These are phyloP conservation scores for Backusella tuberculispora DNA, from an alignment of 192 early-diverging fungal species.

Conservation along the genomic window DNA sequence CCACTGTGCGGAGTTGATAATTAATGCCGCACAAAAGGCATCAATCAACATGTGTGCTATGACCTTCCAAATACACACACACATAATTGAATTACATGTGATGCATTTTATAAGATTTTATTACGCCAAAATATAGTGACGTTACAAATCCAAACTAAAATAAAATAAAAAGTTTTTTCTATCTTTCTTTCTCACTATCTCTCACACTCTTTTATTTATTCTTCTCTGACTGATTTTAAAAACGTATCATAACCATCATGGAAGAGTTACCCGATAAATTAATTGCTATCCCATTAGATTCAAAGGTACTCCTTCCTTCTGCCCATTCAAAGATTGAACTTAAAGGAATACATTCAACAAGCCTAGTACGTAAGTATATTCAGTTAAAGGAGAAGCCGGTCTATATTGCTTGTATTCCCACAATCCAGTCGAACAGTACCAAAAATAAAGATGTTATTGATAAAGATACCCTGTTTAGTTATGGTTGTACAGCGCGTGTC, in stretches of 20 bases:
- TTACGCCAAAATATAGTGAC: neutral
- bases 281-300: conserved; percentile 49
- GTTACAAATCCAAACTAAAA: neutral
- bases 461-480: conserved; percentile 30
- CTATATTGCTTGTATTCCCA: conserved; percentile 48
- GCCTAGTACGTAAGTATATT: conserved; percentile 48
- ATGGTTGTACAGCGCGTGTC: conserved; percentile 56
- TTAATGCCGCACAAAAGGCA: too few relatives aligned
- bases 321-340: conserved; percentile 61
- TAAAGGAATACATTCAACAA: conserved; percentile 55
- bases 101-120: too few relatives aligned
- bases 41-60: too few relatives aligned
- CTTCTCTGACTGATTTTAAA: neutral
- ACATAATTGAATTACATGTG: too few relatives aligned
- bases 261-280: conserved; percentile 40
- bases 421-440: neutral
- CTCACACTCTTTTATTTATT: neutral
- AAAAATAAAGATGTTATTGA: neutral
- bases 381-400: neutral
- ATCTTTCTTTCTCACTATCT: neutral
- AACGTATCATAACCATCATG: neutral
- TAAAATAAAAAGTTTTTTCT: neutral
- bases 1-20: too few relatives aligned
- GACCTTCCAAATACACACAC: too few relatives aligned
- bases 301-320: conserved; percentile 67